phyloP scores from a whole-genome alignment of 169 alveolate species.

The Theileria luwenshuni region DNA sequence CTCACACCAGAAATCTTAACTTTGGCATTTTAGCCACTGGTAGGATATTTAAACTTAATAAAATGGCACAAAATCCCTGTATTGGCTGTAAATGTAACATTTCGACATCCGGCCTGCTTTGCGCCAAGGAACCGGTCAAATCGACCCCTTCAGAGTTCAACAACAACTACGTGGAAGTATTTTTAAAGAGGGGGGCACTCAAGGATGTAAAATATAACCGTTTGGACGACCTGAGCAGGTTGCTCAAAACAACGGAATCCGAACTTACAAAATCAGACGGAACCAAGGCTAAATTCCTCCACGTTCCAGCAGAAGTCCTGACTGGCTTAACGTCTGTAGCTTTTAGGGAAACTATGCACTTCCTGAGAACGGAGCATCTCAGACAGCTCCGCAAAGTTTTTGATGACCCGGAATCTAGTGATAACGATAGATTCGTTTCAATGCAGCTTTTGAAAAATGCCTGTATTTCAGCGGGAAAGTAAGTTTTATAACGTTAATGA shows the following conservation, averaged over 20 bases:
- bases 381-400: slow-evolving; percentile 70
- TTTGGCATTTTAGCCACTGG: not conserved
- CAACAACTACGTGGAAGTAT: slow-evolving; percentile 30
- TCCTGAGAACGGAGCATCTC: slow-evolving; percentile 74
- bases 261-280: slow-evolving; percentile 15
- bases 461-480: slow-evolving; percentile 75
- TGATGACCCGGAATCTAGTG: slow-evolving; percentile 78
- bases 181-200: slow-evolving; percentile 2
- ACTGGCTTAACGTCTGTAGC: slow-evolving; percentile 72
- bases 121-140: slow-evolving; percentile 7
- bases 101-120: slow-evolving; percentile 15
- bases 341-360: slow-evolving; percentile 72
- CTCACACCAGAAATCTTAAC: not conserved
- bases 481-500: slow-evolving; percentile 6
- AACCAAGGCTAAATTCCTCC: slow-evolving; percentile 30
- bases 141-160: slow-evolving; percentile 31
- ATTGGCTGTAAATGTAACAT: slow-evolving; percentile 25
- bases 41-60: not conserved
- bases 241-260: slow-evolving; percentile 22
- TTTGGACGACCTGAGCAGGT: slow-evolving; percentile 52
- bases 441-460: slow-evolving; percentile 82
- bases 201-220: slow-evolving; percentile 20
- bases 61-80: slow-evolving; percentile 36
- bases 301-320: slow-evolving; percentile 69
- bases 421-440: slow-evolving; percentile 82